Percentiles rank a stretch among this genome's conserved stretches.
Evolutionary conservation across 495 filamentous ascomycete species (phyloP).

Genomic region (Penicillium longicatenatum): DNA sequence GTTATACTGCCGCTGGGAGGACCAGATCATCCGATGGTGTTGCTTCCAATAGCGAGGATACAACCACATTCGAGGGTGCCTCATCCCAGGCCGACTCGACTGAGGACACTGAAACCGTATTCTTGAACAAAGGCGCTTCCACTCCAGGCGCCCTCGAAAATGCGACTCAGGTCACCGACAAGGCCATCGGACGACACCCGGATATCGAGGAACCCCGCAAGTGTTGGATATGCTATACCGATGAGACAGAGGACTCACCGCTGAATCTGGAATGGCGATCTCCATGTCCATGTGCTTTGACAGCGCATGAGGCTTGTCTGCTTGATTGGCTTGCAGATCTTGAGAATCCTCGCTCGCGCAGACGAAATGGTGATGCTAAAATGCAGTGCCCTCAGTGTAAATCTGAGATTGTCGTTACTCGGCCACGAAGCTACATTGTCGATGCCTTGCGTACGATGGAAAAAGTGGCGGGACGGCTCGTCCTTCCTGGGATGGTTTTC

Average conservation of each 20-base stretch:
- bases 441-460: constrained; percentile 58
- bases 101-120: constrained; percentile 46
- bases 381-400: constrained; percentile 90
- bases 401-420: constrained; percentile 69
- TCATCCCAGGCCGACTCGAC: constrained; percentile 19
- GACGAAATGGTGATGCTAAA: constrained; percentile 50
- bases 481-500: constrained; percentile 61
- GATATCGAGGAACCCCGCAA: constrained; percentile 56
- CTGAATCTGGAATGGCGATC: constrained; percentile 75
- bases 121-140: constrained; percentile 41
- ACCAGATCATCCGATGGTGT: constrained; percentile 34
- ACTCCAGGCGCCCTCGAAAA: constrained; percentile 20
- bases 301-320: constrained; percentile 88
- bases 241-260: constrained; percentile 74
- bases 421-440: constrained; percentile 69
- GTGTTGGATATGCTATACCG: constrained; percentile 93
- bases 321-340: constrained; percentile 87
- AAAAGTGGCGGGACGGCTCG: constrained; percentile 52
- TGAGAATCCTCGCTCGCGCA: constrained; percentile 61
- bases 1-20: constrained; percentile 34
- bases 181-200: constrained; percentile 16
- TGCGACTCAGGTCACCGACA: constrained; percentile 17
- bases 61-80: constrained; percentile 10
- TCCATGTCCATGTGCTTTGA: constrained; percentile 85
- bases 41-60: constrained; percentile 26